Evolutionary conservation across 1,139 yeast genomes (phyloP), one percentile per base, ranked within the genome.

Genomic region (Pichia sp.): DNA sequence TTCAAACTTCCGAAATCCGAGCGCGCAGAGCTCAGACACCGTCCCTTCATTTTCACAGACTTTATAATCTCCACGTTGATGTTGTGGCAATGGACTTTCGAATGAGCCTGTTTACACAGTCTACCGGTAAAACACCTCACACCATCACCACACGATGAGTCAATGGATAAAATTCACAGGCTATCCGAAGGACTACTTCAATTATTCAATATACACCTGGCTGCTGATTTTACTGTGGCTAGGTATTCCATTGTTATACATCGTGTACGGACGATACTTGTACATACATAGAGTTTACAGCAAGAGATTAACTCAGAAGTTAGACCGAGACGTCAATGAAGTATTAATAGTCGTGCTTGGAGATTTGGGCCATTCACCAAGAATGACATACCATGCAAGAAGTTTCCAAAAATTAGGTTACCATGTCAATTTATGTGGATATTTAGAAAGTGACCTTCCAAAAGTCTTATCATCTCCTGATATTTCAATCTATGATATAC

Each of bases 291-390:
- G 1, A 46, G 71, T 27, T 73, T 76, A 4, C 57, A 41, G 40
- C 21, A 66, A 22, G 58, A 61, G 49, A 69, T 68, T 14, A 27
- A 28, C 4, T 33, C 47, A 28, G 30, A 22, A 22, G 30, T 18
- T 38, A 21, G 44, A 36, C 15, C 22, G 21, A 34, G 35, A 47
- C 14, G 32, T 49, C 4, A 55, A 58, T 38, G 65, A 88, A 39
- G 81, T 89, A 4, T 75, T 87, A 9, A 81, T 93, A 24, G 76
- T 88, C 50, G 99, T 93, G 1, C 70, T 94, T 24, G 99, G 99
- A 1, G 99, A 93, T 61, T 65, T 94, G 46, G 97, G 96, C 14
- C 95, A 91, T 60, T 91, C 98, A 1, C 99, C 99, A 5, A 72
- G 99, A 53, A 93, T 93, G 88, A 78, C 85, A 58, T 87, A 93